Base-by-base conservation (phyloP, 306 rosid genomes). In the Malus domestica region DNA sequence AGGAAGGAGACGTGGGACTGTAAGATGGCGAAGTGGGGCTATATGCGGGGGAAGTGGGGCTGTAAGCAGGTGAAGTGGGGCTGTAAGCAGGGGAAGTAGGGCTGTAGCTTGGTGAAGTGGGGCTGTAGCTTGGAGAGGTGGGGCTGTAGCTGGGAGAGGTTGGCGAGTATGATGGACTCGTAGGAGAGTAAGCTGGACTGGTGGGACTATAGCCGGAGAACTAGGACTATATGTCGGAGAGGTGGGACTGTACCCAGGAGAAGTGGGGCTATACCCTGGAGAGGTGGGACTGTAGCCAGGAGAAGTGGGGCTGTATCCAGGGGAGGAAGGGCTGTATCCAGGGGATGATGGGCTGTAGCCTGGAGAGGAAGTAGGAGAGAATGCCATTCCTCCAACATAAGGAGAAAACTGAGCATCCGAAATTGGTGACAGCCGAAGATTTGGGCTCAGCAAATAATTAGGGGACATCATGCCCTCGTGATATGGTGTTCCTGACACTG, bases 391-490 rank as follows among this genome's bases (percentile, higher is more conserved):
- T 68, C 98, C 95, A 58, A 92, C 99, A 75, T 92, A 96, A 3
- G 99, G 99, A 40, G 99, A 96, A 88, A 96, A 96, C 80, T 92
- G 98, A 45, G 99, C 99, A 92, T 90, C 98, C 8, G 82, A 69
- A 12, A 86, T 88, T 67, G 99, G 99, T 20, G 99, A 96, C 73
- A 89, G 78, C 9, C 97, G 92, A 70, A 92, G 89, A 83, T 90
- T 90, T 45, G 99, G 99, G 84, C 99, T 92, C 83, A 89, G 78
- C 88, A 96, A 45, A 88, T 95, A 95, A 72, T 78, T 88, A 15
- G 99, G 99, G 67, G 99, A 96, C 99, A 92, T 96, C 93, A 96
- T 75, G 74, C 97, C 93, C 77, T 92, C 99, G 69, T 89, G 98
- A 67, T 90, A 96, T 4, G 99, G 98, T 81, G 99, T 96, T 65